Evolutionary conservation across 2,329 filamentous ascomycete genomes (phyloP).

Genomic region (Pestalotiopsis sp.): DNA sequence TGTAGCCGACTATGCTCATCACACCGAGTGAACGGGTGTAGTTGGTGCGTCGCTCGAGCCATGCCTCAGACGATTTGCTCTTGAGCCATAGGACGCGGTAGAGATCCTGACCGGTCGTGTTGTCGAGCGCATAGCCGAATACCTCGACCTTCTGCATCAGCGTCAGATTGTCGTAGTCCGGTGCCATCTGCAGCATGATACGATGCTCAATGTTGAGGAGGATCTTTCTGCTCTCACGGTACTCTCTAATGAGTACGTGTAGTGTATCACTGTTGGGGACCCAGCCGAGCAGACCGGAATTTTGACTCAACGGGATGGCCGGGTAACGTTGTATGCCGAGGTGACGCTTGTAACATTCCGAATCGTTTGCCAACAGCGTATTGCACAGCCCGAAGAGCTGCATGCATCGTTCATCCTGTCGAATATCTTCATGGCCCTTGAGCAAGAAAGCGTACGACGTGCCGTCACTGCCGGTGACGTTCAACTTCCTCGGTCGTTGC

Average conservation of each 20-base stretch:
- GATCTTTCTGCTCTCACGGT: constrained; percentile 95
- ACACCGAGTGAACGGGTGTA: constrained; percentile 96
- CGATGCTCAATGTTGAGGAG: constrained; percentile 98
- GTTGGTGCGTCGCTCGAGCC: constrained; percentile 97
- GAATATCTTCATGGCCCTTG: constrained; percentile 99
- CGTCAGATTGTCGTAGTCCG: constrained; percentile 97
- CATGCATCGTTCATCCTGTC: constrained; percentile 99
- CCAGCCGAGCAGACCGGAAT: constrained; percentile 93
- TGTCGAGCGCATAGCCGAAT: constrained; percentile 98
- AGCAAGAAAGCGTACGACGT: constrained; percentile 84
- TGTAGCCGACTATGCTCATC: constrained; percentile 99
- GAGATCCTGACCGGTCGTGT: constrained; percentile 97
- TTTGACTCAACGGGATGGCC: constrained; percentile 95
- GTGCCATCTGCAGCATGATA: constrained; percentile 99
- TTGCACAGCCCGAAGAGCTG: constrained; percentile 98
- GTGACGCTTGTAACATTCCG: constrained; percentile 95
- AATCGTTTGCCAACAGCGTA: constrained; percentile 89
- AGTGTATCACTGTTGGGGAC: constrained; percentile 97
- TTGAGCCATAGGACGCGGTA: constrained; percentile 99
- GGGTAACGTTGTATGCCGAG: constrained; percentile 95
- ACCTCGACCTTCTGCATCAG: constrained; percentile 99
- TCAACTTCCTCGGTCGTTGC: constrained; percentile 89
- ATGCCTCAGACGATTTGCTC: constrained; percentile 96
- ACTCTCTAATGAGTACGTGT: constrained; percentile 95
- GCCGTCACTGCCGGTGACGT: constrained; percentile 86